Conservation (phyloP, 176 grass and related monocot genomes). For the Oryza nivara region DNA sequence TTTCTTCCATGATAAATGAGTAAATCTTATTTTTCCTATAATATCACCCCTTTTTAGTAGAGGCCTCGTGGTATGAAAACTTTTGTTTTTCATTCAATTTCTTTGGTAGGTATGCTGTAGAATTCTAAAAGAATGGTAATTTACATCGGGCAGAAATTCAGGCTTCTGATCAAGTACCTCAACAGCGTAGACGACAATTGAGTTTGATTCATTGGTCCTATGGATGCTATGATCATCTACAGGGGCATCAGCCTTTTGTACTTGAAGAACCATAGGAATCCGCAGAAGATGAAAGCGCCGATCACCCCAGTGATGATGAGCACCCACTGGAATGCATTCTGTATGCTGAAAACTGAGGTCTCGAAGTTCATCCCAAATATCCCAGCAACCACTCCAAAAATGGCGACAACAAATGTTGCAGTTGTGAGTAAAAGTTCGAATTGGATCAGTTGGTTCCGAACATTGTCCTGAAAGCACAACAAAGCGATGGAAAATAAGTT, state of each 20-base stretch:
- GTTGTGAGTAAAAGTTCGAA: slow-evolving; percentile 87
- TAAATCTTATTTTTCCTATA: slow-evolving; percentile 28
- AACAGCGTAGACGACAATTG: slow-evolving; percentile 12
- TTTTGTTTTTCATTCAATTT: slow-evolving; percentile 38
- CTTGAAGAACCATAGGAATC: slow-evolving; percentile 87
- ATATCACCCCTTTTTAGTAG: slow-evolving; percentile 6
- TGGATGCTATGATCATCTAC: slow-evolving; percentile 47
- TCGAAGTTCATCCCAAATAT: slow-evolving; percentile 97
- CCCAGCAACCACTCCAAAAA: slow-evolving; percentile 85
- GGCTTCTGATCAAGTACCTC: slow-evolving; percentile 43
- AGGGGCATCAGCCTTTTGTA: slow-evolving; percentile 77
- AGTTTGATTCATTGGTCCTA: slow-evolving; percentile 11
- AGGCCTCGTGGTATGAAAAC: not conserved
- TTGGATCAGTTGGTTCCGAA: slow-evolving; percentile 93
- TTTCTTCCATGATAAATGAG: not conserved
- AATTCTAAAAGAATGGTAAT: slow-evolving; percentile 53
- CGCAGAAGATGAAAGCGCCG: slow-evolving; percentile 69
- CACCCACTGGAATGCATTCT: slow-evolving; percentile 78
- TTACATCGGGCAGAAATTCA: slow-evolving; percentile 46
- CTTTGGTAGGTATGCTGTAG: slow-evolving; percentile 29
- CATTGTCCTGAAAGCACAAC: slow-evolving; percentile 67
- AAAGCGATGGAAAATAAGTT: not conserved
- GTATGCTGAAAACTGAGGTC: slow-evolving; percentile 55
- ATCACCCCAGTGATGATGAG: slow-evolving; percentile 55
- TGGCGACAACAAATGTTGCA: slow-evolving; percentile 83